phyloP scores from a whole-genome alignment of 306 rosid genomes.

The Nissolia schottii region DNA sequence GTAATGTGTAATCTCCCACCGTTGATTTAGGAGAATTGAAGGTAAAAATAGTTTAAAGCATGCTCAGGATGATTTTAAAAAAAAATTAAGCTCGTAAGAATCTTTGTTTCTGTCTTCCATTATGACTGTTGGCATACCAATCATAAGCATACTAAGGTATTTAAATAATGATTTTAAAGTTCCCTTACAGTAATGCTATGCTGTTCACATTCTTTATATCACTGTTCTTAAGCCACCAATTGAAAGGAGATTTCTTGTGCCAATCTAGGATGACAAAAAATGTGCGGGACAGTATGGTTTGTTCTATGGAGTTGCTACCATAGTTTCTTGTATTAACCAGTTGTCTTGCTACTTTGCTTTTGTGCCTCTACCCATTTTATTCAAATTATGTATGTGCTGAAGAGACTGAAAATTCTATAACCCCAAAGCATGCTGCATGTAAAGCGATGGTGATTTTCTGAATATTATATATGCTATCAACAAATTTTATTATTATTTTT shows the following conservation, averaged over 20 bases:
- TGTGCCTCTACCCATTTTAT: not conserved
- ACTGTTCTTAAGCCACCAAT: not conserved
- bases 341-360: not conserved
- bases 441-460: not conserved
- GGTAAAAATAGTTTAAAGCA: not conserved
- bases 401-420: not conserved
- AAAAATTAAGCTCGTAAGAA: not conserved
- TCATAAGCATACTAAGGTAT: not conserved
- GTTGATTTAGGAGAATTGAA: not conserved
- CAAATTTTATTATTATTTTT: conserved; percentile 3
- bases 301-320: not conserved
- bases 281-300: not conserved
- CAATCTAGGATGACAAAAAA: conserved; percentile 4
- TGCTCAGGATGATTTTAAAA: not conserved
- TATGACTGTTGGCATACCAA: not conserved
- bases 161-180: not conserved
- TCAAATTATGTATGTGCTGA: conserved; percentile 1
- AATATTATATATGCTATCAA: not conserved
- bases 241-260: conserved; percentile 6
- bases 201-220: not conserved
- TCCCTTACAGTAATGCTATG: not conserved
- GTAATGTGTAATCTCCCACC: too few species aligned
- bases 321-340: not conserved
- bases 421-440: conserved; percentile 1
- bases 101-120: not conserved